Evolutionary conservation across 345 rosid genomes (phyloP).

Genomic region (Psidium guajava): DNA sequence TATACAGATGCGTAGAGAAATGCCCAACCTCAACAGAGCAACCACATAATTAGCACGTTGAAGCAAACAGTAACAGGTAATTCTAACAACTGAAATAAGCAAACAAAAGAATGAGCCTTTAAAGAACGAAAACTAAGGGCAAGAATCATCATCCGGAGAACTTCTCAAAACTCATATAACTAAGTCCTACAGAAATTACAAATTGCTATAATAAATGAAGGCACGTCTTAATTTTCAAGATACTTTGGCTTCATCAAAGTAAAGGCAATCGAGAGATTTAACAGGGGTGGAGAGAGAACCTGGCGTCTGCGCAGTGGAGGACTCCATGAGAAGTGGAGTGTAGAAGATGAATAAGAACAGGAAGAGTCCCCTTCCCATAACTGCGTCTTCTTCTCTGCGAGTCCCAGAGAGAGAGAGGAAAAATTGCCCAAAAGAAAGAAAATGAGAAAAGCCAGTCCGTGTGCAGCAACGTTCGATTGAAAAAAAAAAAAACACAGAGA

Average conservation of each 20-base stretch:
- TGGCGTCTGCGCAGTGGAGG: constrained; percentile 51
- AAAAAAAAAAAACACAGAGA: background rate
- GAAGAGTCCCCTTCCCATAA: constrained; percentile 42
- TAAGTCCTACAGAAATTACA: background rate
- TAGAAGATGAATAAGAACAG: constrained; percentile 8
- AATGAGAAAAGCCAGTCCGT: background rate
- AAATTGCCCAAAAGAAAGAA: background rate
- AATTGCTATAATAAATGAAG: background rate
- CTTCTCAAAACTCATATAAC: background rate
- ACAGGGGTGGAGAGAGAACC: constrained; percentile 20
- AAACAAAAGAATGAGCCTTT: background rate
- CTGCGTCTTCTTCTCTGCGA: background rate
- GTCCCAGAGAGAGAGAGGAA: background rate
- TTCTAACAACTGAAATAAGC: background rate
- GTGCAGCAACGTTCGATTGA: background rate
- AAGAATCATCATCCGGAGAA: background rate
- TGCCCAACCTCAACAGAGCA: background rate
- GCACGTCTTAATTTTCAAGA: background rate
- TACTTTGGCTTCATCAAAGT: background rate
- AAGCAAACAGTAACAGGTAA: background rate
- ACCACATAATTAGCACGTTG: background rate
- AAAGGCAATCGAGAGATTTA: background rate
- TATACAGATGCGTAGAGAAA: background rate
- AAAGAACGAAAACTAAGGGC: background rate
- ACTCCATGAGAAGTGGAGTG: constrained; percentile 23